phyloP scores from a whole-genome alignment of 177 flowering plant species.

The Vitis hybrid region DNA sequence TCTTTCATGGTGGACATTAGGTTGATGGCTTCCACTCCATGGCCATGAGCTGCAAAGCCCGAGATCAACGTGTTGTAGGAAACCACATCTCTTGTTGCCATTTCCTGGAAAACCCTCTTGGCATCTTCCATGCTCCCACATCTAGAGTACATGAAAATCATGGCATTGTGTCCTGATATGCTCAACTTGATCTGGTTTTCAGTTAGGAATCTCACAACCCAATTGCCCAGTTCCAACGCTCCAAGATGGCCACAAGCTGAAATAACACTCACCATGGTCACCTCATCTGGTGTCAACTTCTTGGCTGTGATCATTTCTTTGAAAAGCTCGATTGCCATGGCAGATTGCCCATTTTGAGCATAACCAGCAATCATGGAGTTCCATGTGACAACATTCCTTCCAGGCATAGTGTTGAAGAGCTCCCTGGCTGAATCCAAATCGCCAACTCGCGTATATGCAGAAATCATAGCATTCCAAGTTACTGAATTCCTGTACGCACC shows the following conservation, averaged over 20 bases:
- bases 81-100: constrained; percentile 56
- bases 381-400: constrained; percentile 58
- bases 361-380: constrained; percentile 74
- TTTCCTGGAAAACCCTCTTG: constrained; percentile 34
- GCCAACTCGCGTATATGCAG: constrained; percentile 52
- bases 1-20: constrained; percentile 41
- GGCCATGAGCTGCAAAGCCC: constrained; percentile 65
- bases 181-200: constrained; percentile 36
- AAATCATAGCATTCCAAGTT: constrained; percentile 68
- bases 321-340: constrained; percentile 51
- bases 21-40: constrained; percentile 40
- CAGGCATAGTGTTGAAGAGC: constrained; percentile 56
- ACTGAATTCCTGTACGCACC: constrained; percentile 40
- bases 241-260: constrained; percentile 78
- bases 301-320: constrained; percentile 36
- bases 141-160: constrained; percentile 66
- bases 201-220: constrained; percentile 29
- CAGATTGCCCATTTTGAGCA: constrained; percentile 65
- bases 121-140: constrained; percentile 67
- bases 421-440: constrained; percentile 44
- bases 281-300: constrained; percentile 49
- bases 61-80: constrained; percentile 63
- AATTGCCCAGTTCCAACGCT: constrained; percentile 46
- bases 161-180: constrained; percentile 45
- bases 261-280: constrained; percentile 57